A percentile compares a stretch with the other conserved stretches of the same genome.
These are phyloP conservation scores for Aspergillus melleus DNA, from an alignment of 2,329 filamentous ascomycete species.

Conservation along the genomic window DNA sequence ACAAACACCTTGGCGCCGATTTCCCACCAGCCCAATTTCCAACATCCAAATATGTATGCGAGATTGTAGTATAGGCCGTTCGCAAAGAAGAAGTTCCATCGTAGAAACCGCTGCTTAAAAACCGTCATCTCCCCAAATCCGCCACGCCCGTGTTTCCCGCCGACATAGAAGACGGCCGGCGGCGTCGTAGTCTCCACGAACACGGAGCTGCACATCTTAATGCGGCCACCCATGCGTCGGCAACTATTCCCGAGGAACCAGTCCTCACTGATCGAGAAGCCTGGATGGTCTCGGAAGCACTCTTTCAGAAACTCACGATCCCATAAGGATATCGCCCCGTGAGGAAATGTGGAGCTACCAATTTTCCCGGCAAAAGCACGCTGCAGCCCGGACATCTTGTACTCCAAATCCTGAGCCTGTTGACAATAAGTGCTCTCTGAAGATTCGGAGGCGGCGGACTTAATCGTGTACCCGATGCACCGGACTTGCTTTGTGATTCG, in stretches of 20 bases:
- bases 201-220: conserved; percentile 51
- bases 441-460: conserved; percentile 41
- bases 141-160: conserved; percentile 42
- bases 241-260: conserved; percentile 55
- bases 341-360: conserved; percentile 52
- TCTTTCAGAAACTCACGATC: conserved; percentile 48
- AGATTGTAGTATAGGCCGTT: conserved; percentile 52
- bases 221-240: conserved; percentile 46
- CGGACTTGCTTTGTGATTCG: conserved; percentile 43
- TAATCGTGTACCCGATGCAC: conserved; percentile 54
- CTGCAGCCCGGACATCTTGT: conserved; percentile 52
- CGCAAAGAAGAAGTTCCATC: conserved; percentile 57
- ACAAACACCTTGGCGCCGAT: conserved; percentile 53
- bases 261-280: conserved; percentile 53
- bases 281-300: conserved; percentile 51
- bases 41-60: conserved; percentile 47
- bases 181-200: conserved; percentile 56
- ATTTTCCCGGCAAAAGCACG: conserved; percentile 46
- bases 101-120: conserved; percentile 52
- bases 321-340: conserved; percentile 54
- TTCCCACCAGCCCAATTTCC: conserved; percentile 52
- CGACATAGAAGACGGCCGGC: conserved; percentile 42
- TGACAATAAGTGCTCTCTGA: conserved; percentile 42
- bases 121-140: conserved; percentile 56
- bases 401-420: conserved; percentile 55